Evolutionary conservation across 768 basidiomycete species (phyloP).

Genomic region (Hirschioporus abietinus): DNA sequence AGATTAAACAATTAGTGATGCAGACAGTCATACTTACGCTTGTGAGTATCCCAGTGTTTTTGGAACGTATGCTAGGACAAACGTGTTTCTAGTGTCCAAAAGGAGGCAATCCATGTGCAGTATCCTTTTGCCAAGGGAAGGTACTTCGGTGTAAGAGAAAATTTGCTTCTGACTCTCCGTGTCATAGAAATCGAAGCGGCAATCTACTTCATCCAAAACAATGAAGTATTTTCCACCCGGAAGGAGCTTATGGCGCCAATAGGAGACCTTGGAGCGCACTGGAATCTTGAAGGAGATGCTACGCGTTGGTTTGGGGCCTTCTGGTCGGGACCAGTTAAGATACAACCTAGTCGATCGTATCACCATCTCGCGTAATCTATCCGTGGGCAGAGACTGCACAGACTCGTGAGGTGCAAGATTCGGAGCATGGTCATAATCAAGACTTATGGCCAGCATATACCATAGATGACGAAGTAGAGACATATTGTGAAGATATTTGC

Average conservation of each 20-base stretch:
- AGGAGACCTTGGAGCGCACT: neutral
- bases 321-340: neutral
- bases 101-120: neutral
- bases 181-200: neutral
- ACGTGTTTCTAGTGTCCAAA: neutral
- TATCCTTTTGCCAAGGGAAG: neutral
- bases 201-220: too few relatives aligned
- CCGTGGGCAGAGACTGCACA: neutral
- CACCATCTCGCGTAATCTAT: neutral
- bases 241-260: too few relatives aligned
- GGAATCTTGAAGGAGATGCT: neutral
- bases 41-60: too few relatives aligned
- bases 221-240: neutral
- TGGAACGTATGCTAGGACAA: neutral
- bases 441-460: neutral
- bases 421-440: neutral
- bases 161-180: neutral
- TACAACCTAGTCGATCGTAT: neutral
- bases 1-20: too few relatives aligned
- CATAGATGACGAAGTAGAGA: neutral
- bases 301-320: neutral
- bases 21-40: too few relatives aligned
- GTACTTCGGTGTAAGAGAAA: neutral
- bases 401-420: neutral
- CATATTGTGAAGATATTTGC: too few relatives aligned